Percentiles rank a stretch among this genome's conserved stretches.
Evolutionary conservation across 441 rosid species (phyloP).

Genomic region (Aleurites moluccanus): DNA sequence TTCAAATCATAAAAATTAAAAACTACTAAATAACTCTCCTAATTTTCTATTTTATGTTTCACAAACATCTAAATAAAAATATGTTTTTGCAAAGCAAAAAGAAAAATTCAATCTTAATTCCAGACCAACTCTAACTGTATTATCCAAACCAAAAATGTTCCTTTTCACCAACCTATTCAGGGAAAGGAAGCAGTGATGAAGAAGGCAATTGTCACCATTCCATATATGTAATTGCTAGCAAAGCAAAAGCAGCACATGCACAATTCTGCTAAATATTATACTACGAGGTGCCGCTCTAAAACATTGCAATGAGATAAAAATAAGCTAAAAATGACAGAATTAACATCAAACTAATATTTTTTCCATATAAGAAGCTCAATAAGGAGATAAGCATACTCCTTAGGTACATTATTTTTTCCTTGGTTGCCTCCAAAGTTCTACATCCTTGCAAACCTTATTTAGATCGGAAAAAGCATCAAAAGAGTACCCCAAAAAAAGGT

Average conservation of each 20-base stretch:
- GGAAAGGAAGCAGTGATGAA: not conserved
- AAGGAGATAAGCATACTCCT: conserved; percentile 28
- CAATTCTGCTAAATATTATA: conserved; percentile 2
- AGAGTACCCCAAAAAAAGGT: conserved; percentile 22
- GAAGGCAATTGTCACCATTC: not conserved
- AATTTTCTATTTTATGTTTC: too few relatives aligned
- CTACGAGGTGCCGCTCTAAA: not conserved
- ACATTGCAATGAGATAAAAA: not conserved
- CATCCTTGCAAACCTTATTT: conserved; percentile 42
- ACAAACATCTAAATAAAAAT: too few relatives aligned
- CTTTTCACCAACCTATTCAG: not conserved
- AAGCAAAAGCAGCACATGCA: conserved; percentile 2
- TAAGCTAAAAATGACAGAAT: not conserved
- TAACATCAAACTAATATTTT: not conserved
- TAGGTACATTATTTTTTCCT: conserved; percentile 30
- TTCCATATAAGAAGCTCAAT: conserved; percentile 18
- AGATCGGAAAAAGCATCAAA: conserved; percentile 11
- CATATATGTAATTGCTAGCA: not conserved
- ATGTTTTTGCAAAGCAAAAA: too few relatives aligned
- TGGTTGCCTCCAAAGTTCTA: conserved; percentile 26
- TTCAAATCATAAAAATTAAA: too few relatives aligned
- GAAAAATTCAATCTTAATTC: too few relatives aligned
- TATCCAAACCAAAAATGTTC: too few relatives aligned
- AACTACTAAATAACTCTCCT: too few relatives aligned
- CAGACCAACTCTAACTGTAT: not conserved